Evolutionary conservation across 2,329 filamentous ascomycete genomes (phyloP).

Genomic region (Alternaria brassicae): DNA sequence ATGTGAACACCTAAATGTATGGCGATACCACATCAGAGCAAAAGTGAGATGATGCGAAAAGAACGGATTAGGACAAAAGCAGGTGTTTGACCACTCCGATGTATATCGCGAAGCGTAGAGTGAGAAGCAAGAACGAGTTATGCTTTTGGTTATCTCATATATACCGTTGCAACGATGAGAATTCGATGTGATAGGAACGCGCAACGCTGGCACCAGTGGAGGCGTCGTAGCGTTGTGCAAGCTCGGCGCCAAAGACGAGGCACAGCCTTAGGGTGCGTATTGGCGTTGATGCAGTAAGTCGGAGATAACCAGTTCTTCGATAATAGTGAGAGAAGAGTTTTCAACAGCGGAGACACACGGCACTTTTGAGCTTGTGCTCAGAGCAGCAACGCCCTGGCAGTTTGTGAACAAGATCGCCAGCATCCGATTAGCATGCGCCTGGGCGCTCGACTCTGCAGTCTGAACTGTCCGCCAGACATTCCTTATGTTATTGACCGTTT

Average conservation of each 20-base stretch:
- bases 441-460: neutral
- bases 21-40: neutral
- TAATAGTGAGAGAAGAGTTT: neutral
- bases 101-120: neutral
- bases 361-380: neutral
- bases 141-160: neutral
- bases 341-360: neutral
- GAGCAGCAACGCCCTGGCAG: neutral
- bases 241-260: neutral
- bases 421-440: neutral
- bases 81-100: neutral
- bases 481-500: neutral
- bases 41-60: neutral
- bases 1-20: neutral
- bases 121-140: neutral
- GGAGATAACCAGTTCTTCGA: neutral
- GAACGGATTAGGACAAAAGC: neutral
- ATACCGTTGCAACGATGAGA: too few relatives aligned
- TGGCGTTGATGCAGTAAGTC: neutral
- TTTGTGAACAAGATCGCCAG: neutral
- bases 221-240: neutral
- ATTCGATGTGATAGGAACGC: neutral
- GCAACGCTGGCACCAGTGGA: neutral
- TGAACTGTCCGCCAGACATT: neutral
- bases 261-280: neutral